phyloP scores from a whole-genome alignment of 2,329 filamentous ascomycete genomes.

The Neopestalotiopsis clavispora region DNA sequence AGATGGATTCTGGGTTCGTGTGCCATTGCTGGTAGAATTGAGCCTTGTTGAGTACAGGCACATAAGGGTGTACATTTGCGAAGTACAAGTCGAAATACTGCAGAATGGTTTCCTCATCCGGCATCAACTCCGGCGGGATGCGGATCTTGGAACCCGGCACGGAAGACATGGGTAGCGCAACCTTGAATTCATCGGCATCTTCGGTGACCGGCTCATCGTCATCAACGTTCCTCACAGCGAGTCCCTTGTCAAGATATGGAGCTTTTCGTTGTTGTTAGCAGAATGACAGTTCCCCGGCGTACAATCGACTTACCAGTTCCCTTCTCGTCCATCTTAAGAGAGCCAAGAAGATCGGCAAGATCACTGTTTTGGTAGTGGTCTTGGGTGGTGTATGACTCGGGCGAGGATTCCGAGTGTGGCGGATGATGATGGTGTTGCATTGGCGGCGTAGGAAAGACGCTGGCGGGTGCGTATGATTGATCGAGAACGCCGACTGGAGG shows the following conservation, averaged over 20 bases:
- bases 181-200: conserved; percentile 75
- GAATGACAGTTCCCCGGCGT: not conserved
- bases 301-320: conserved; percentile 73
- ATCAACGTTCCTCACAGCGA: conserved; percentile 44
- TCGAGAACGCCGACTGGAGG: conserved; percentile 56
- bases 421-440: conserved; percentile 47
- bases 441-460: conserved; percentile 60
- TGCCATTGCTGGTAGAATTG: conserved; percentile 92
- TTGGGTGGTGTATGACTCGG: conserved; percentile 62
- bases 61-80: conserved; percentile 86
- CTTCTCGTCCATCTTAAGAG: conserved; percentile 84
- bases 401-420: conserved; percentile 44
- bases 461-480: conserved; percentile 52
- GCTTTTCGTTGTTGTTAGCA: conserved; percentile 51
- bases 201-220: conserved; percentile 70
- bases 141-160: conserved; percentile 78
- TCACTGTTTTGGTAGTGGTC: conserved; percentile 69
- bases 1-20: conserved; percentile 80
- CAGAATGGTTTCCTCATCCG: conserved; percentile 78
- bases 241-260: conserved; percentile 78
- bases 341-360: conserved; percentile 81
- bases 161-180: conserved; percentile 69
- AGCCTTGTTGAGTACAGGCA: conserved; percentile 83
- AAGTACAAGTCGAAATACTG: conserved; percentile 93
- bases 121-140: conserved; percentile 93